Base-by-base conservation (phyloP, 2,329 filamentous ascomycete species). In the Calycina herbarum region DNA sequence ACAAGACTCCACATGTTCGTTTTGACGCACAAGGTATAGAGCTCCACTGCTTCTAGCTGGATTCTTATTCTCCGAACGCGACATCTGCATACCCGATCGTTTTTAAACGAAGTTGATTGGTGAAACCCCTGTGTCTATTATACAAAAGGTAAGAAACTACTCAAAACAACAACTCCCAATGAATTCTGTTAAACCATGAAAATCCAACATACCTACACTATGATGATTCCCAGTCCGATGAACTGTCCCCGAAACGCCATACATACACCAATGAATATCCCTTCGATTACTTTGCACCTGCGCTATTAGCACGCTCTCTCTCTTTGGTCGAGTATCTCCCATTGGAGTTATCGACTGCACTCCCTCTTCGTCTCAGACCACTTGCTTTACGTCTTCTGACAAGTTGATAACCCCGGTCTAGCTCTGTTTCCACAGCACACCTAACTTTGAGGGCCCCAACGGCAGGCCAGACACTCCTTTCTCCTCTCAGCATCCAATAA, bases 401-500 rank as follows among this genome's bases (percentile, higher is more conserved):
- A 65, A 90, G 81, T 77, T 96, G 91, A 77, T 96, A 97, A 0
- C 92, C 91, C 58, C 89, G 82, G 76, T 97, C 94, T 11, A 98
- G 82, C 75, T 96, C 93, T 64, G 93, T 89, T 77, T 98, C 94
- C 7, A 98, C 85, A 4, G 89, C 90, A 77, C 92, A 95, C 6
- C 94, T 82, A 6, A 96, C 89, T 72, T 90, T 89, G 67, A 98
- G 78, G 15, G 93, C 92, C 38, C 89, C 89, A 2, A 97, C 87
- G 1, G 93, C 92, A 0, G 94, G 94, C 94, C 94, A 98, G 0
- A 97, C 93, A 70, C 91, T 94, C 68, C 89, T 82, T 78, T 98
- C 94, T 1, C 94, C 94, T 63, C 90, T 85, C 38, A 88, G 78
- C 63, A 96, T 93, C 94, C 94, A 97, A 72, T 94, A 91, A 65